phyloP scores from a whole-genome alignment of 192 early-diverging fungal species.

The Podila minutissima region DNA sequence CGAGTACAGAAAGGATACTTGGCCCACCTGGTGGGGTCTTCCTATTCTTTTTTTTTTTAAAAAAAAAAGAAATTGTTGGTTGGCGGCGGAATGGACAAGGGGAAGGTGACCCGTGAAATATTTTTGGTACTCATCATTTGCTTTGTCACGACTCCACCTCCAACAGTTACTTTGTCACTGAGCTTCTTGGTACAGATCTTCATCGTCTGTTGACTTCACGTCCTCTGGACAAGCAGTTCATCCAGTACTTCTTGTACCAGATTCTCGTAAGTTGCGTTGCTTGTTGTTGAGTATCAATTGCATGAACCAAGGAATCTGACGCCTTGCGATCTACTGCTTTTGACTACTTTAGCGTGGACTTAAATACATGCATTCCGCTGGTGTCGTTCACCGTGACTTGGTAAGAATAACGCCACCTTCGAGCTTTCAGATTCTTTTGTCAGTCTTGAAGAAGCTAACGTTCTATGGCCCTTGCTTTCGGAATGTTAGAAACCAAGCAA shows the following conservation, averaged over 20 bases:
- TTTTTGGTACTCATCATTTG: no score
- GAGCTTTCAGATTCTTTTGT: neutral
- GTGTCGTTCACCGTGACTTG: constrained; percentile 95
- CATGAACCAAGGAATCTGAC: no score
- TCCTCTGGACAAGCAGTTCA: constrained; percentile 93
- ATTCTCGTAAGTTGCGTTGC: constrained; percentile 71
- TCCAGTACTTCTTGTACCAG: constrained; percentile 98
- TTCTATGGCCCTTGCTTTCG: neutral
- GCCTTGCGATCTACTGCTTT: neutral
- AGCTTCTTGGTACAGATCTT: constrained; percentile 94
- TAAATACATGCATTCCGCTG: constrained; percentile 95
- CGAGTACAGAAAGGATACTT: no score
- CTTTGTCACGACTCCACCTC: no score
- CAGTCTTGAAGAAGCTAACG: no score
- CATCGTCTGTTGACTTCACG: constrained; percentile 91
- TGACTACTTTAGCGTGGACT: constrained; percentile 69
- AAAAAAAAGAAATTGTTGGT: no score
- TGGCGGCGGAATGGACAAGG: no score
- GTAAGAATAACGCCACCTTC: constrained; percentile 40
- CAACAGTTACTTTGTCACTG: constrained; percentile 93
- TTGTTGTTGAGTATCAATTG: no score
- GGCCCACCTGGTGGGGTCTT: no score
- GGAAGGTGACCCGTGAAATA: no score
- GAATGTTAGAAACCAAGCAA: constrained; percentile 77
- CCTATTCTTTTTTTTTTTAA: no score